These are phyloP conservation scores for Cyamopsis tetragonoloba DNA, from an alignment of 306 rosid species.

Conservation along the genomic window DNA sequence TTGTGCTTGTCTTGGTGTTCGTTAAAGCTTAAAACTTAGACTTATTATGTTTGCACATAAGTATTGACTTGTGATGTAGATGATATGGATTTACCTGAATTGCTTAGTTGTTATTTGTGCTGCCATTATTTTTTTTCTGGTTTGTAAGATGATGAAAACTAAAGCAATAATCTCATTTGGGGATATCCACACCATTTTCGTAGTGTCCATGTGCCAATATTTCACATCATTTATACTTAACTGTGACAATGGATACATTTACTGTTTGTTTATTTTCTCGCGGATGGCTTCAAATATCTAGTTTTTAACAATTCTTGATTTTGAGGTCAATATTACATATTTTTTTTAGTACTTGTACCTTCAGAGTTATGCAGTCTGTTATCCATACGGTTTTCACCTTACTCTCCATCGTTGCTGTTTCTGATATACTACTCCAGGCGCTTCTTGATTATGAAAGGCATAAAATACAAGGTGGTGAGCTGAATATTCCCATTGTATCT, in stretches of 20 bases:
- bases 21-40: neutral
- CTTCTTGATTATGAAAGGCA: conserved; percentile 97
- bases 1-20: neutral
- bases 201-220: neutral
- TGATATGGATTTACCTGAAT: conserved; percentile 14
- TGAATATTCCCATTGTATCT: conserved; percentile 64
- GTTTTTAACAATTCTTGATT: neutral
- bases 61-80: neutral
- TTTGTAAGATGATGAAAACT: neutral
- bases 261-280: conserved; percentile 11
- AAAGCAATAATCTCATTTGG: neutral
- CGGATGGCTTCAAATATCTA: conserved; percentile 6
- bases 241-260: conserved; percentile 11
- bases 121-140: neutral
- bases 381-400: neutral
- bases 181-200: neutral
- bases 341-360: conserved; percentile 14
- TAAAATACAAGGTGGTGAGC: conserved; percentile 67
- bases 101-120: conserved; percentile 1
- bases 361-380: neutral
- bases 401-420: conserved; percentile 15
- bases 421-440: conserved; percentile 52
- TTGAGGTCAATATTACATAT: neutral
- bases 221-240: neutral
- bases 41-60: conserved; percentile 5